Conservation (phyloP, 2,329 filamentous ascomycete genomes). For the Graphium sp. region DNA sequence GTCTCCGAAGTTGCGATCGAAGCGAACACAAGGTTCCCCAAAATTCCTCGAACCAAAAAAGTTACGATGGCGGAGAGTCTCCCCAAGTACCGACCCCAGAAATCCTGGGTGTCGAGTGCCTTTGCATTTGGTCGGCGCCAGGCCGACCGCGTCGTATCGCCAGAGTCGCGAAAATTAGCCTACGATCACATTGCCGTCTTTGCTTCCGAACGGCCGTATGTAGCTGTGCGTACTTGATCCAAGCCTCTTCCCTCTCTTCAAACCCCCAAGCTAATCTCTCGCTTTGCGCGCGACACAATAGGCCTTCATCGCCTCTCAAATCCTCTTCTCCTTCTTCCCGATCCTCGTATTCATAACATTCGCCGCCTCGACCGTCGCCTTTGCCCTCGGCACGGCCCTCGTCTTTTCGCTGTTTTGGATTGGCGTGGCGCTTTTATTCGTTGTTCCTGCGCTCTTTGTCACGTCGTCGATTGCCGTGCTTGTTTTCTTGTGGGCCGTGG, state of each 20-base stretch:
- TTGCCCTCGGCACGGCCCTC: constrained; percentile 44
- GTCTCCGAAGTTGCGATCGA: too few relatives aligned
- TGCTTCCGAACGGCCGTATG: constrained; percentile 45
- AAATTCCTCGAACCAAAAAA: too few relatives aligned
- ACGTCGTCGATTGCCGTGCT: constrained; percentile 44
- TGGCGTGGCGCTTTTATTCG: constrained; percentile 46
- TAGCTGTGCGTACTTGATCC: constrained; percentile 37
- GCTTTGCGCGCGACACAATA: too few relatives aligned
- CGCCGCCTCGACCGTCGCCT: constrained; percentile 40
- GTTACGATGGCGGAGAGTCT: too few relatives aligned
- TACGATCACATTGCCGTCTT: constrained; percentile 36
- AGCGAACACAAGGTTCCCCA: too few relatives aligned
- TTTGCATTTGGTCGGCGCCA: constrained; percentile 23
- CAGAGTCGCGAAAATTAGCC: constrained; percentile 39
- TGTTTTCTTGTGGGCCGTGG: constrained; percentile 51
- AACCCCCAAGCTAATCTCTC: too few relatives aligned
- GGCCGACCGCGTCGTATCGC: constrained; percentile 36
- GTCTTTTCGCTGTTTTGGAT: constrained; percentile 53
- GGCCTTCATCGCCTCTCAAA: constrained; percentile 52
- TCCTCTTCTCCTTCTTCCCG: constrained; percentile 49
- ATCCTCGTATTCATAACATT: constrained; percentile 53
- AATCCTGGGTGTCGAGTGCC: constrained; percentile 16
- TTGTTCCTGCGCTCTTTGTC: constrained; percentile 52
- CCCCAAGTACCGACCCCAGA: too few relatives aligned
- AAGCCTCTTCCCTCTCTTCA: background rate